Evolutionary conservation across 2,329 filamentous ascomycete genomes (phyloP), one percentile per base, ranked within the genome.

Genomic region (Curvularia eragrostidis): DNA sequence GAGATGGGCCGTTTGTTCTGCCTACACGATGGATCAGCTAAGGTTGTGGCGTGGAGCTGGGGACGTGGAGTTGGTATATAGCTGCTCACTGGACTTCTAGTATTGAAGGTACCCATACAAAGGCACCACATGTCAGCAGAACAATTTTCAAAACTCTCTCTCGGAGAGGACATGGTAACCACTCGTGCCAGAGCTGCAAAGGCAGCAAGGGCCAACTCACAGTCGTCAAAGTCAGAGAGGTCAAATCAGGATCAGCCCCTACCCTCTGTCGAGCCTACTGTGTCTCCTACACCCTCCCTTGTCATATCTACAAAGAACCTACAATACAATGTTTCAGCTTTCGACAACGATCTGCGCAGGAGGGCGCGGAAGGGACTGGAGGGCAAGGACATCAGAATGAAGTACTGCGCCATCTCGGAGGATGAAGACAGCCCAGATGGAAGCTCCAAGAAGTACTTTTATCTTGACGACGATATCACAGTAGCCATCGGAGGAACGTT

Each of bases 91-190:
- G 34, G 46, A 52, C 59, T 56, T 56, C 52, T 38, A 58, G 50
- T 50, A 59, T 60, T 60, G 43, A 48, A 56, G 62, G 38, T 47
- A 67, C 50, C 59, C 56, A 53, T 48, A 53, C 50, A 56, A 64
- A 56, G 57, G 19, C 50, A 59, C 69, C 69, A 61, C 68, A 75
- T 77, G 74, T 74, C 73, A 60, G 71, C 64, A 47, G 73, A 77
- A 67, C 69, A 70, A 50, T 70, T 77, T 44, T 74, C 71, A 38
- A 73, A 71, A 59, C 71, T 77, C 59, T 72, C 73, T 57, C 63
- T 77, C n/a, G 67, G 65, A 59, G 72, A 74, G 61, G 64, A 62
- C 23, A 77, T 77, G 74, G 73, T 77, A 60, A 77, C 70, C 48
- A 75, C 74, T 69, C 70, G 73, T 62, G 69, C 73, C 59, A 64